Evolutionary conservation across 1,284 basidiomycete species (phyloP), one percentile per base, ranked within the genome.

Genomic region (Anthracocystis setariae): DNA sequence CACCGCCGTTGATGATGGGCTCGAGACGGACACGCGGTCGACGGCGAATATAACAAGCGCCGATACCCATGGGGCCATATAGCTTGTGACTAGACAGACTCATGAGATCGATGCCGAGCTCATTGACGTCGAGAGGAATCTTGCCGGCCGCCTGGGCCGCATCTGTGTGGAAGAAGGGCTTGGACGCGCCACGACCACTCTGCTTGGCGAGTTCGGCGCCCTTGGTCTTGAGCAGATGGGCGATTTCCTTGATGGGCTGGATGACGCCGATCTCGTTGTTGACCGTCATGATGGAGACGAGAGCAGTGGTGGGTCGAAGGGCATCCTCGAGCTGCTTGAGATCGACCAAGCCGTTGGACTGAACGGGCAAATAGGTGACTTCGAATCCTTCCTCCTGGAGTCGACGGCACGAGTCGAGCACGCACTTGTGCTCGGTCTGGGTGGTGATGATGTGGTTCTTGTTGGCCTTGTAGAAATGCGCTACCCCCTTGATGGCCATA

Each of bases 251-350:
- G 68, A 98, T 88, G 1, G 96, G 96, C 83, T 98, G 96, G 67
- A 99, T 96, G 66, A 98, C 94, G 46, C 96, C 96, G 8, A 94
- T 98, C 86, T 99, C 96, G 85, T 99, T 99, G 86, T 99, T 99
- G 68, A 99, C 95, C 3, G 92, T 89, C 96, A 99, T 99, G 83
- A 99, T 91, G 10, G 94, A 96, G 39, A 97, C 90, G 9, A 97
- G 85, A 7, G 90, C 90, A 0, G 94, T 88, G 20, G 82, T 92
- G 77, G 93, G 92, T 46, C 92, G 89, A 52, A 97, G 92, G 27
- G 93, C 90, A 2, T 86, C 87, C 80, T 92, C 90, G 37, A 97
- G 88, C 21, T 89, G 88, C 42, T 89, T 85, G 42, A 97, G 85
- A 47, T 89, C 88, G 71, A 99, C 85, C 44, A 97, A 83, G 32